Evolutionary conservation across 1,139 yeast species (phyloP).

Genomic region (Casaregolazyma lundiana): DNA sequence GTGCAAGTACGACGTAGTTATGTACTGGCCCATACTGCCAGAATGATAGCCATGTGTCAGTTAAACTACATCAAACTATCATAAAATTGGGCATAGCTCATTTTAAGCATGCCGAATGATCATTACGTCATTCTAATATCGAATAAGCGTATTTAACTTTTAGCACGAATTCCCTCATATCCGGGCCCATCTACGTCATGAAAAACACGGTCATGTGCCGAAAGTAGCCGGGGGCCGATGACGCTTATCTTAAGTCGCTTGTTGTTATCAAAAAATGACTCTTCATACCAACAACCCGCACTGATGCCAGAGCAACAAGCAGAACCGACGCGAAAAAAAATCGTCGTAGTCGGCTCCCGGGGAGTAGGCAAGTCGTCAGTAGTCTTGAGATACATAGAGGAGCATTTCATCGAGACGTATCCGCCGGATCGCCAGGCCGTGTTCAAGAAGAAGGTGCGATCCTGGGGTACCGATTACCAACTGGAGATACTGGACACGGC

Average conservation of each 20-base stretch:
- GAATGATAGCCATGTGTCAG: too few species aligned
- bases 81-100: too few species aligned
- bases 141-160: too few species aligned
- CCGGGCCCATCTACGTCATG: too few species aligned
- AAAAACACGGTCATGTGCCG: too few species aligned
- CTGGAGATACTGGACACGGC: conserved; percentile 89
- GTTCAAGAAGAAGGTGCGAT: conserved; percentile 64
- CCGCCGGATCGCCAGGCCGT: conserved; percentile 91
- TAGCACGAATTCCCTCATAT: too few species aligned
- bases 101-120: too few species aligned
- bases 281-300: neutral
- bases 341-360: conserved; percentile 85
- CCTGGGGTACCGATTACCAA: conserved; percentile 59
- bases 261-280: neutral
- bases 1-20: too few species aligned
- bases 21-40: too few species aligned
- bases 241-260: neutral
- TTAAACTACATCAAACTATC: too few species aligned
- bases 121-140: too few species aligned
- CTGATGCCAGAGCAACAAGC: conserved; percentile 19
- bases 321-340: conserved; percentile 42
- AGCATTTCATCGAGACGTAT: conserved; percentile 82
- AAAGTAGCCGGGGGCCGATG: too few species aligned
- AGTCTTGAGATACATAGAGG: conserved; percentile 84
- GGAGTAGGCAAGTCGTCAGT: conserved; percentile 79